These are phyloP conservation scores for Globisporangium nagaii DNA, from an alignment of 352 stramenopile species.

Conservation along the genomic window DNA sequence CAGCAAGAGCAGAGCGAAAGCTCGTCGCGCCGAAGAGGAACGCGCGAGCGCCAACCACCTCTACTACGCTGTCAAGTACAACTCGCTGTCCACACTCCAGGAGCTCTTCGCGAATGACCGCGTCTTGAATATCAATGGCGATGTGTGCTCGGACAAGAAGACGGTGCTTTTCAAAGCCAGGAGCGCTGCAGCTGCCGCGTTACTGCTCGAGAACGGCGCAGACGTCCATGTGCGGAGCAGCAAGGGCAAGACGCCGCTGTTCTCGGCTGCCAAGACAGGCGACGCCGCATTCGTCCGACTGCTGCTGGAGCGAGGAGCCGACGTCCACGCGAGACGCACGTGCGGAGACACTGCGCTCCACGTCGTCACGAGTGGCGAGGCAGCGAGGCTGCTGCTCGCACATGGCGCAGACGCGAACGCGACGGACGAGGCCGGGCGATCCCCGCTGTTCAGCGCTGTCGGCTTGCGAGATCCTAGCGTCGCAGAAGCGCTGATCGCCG, in stretches of 20 bases:
- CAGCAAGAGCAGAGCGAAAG: too few species aligned
- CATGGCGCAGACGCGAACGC: not conserved
- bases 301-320: not conserved
- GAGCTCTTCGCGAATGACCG: too few species aligned
- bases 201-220: not conserved
- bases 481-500: not conserved
- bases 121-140: too few species aligned
- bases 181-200: too few species aligned
- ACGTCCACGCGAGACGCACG: not conserved
- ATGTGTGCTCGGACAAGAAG: too few species aligned
- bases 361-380: not conserved
- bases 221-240: not conserved
- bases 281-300: not conserved
- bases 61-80: too few species aligned
- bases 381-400: not conserved
- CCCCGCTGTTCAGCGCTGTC: not conserved
- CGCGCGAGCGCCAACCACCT: too few species aligned
- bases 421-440: not conserved
- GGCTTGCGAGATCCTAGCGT: not conserved
- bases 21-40: too few species aligned
- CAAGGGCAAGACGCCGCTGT: not conserved
- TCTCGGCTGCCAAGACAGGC: not conserved
- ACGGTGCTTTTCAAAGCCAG: too few species aligned
- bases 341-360: not conserved
- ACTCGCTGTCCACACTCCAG: too few species aligned